Conservation (phyloP, 257 asterid genomes). For the Salvia miltiorrhiza region DNA sequence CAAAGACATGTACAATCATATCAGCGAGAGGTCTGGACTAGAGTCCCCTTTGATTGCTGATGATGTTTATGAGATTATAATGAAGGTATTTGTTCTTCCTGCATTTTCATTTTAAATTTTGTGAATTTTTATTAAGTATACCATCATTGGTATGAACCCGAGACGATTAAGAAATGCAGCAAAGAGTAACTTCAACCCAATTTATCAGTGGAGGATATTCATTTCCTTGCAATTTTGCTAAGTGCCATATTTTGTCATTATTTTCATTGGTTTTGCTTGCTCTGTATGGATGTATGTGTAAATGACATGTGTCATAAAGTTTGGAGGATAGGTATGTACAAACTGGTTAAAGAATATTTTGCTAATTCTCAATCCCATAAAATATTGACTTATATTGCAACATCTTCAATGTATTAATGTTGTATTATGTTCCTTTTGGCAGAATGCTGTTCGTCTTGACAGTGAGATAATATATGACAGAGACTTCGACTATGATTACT, state of each 20-base stretch:
- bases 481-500: slow-evolving; percentile 89
- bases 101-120: neutral
- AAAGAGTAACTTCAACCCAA: neutral
- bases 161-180: neutral
- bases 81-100: slow-evolving; percentile 50
- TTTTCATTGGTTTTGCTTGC: neutral
- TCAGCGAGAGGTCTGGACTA: slow-evolving; percentile 77
- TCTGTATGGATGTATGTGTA: neutral
- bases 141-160: neutral
- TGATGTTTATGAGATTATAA: slow-evolving; percentile 78
- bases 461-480: slow-evolving; percentile 95
- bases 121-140: neutral
- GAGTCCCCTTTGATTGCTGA: slow-evolving; percentile 84
- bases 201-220: neutral
- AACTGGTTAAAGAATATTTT: neutral
- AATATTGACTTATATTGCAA: neutral
- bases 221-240: neutral
- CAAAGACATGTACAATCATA: slow-evolving; percentile 81
- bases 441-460: slow-evolving; percentile 83
- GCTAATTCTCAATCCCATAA: neutral
- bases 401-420: neutral
- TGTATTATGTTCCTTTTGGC: slow-evolving; percentile 18
- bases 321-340: neutral
- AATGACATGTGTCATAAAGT: neutral
- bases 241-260: neutral